Conservation (phyloP, 2,329 filamentous ascomycete genomes). For the Aspergillus alliaceus region DNA sequence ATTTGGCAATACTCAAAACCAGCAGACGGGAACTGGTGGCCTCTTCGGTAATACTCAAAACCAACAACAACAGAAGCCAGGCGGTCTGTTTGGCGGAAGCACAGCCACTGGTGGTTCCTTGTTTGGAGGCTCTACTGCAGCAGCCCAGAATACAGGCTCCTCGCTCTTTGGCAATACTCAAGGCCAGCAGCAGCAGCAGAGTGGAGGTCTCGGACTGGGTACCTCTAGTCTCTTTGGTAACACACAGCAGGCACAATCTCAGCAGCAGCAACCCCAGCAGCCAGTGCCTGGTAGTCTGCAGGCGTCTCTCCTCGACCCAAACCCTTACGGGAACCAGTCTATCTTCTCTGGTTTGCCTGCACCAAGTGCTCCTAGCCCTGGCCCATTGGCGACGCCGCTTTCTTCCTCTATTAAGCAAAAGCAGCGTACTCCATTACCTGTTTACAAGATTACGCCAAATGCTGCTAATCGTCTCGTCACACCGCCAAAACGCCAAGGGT, state of each 20-base stretch:
- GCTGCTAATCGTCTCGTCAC: constrained; percentile 78
- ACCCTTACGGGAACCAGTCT: constrained; percentile 84
- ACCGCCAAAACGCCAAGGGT: constrained; percentile 77
- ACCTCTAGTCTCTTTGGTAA: constrained; percentile 55
- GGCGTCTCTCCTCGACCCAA: constrained; percentile 77
- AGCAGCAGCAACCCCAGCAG: constrained; percentile 49
- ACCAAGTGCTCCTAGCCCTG: constrained; percentile 68
- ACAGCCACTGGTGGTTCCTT: constrained; percentile 46
- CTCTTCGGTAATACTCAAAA: constrained; percentile 47
- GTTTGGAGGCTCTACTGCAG: constrained; percentile 41
- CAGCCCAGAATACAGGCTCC: constrained; percentile 36
- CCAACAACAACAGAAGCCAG: constrained; percentile 58
- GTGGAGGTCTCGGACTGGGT: constrained; percentile 25
- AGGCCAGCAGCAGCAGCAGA: constrained; percentile 36
- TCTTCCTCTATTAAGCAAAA: constrained; percentile 73
- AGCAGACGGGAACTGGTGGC: constrained; percentile 39
- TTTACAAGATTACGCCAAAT: constrained; percentile 82
- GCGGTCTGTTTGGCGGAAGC: constrained; percentile 53
- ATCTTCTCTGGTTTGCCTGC: constrained; percentile 74
- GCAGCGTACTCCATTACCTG: constrained; percentile 75
- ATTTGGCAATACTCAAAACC: constrained; percentile 47
- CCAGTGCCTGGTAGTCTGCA: constrained; percentile 56
- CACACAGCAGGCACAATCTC: constrained; percentile 54
- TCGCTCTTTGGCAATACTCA: constrained; percentile 60
- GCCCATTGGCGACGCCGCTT: constrained; percentile 87